Evolutionary conservation across 306 rosid species (phyloP).

Genomic region (Corylus avellana): DNA sequence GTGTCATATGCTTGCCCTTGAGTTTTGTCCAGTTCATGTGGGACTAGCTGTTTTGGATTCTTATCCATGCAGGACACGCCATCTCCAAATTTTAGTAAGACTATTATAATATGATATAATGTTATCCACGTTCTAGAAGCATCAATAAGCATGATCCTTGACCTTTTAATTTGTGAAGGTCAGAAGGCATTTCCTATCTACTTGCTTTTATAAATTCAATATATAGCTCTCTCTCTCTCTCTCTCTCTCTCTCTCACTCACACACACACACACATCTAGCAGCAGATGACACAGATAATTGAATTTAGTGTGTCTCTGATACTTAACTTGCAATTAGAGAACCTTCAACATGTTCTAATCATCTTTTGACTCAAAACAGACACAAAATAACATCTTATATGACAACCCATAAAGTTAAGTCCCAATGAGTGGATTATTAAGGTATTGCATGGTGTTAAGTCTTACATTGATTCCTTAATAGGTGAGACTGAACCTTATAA

Average conservation of each 20-base stretch:
- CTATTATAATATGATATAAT: background rate
- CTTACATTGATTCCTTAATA: too few relatives aligned
- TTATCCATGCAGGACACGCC: conserved; percentile 23
- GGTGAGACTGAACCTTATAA: too few relatives aligned
- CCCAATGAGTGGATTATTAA: too few relatives aligned
- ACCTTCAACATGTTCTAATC: background rate
- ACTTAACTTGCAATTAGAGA: background rate
- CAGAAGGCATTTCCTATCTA: conserved; percentile 27
- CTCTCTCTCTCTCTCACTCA: conserved; percentile 1
- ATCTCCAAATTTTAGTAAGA: conserved; percentile 6
- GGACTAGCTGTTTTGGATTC: conserved; percentile 26
- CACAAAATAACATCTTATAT: background rate
- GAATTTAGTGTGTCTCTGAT: background rate
- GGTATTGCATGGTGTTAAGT: too few relatives aligned
- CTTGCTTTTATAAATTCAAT: conserved; percentile 32
- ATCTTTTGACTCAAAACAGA: background rate
- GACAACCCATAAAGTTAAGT: too few relatives aligned
- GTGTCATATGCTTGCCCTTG: conserved; percentile 19
- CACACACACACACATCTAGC: background rate
- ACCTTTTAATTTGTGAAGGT: conserved; percentile 34
- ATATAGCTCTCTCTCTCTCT: conserved; percentile 17
- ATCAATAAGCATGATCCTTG: conserved; percentile 22
- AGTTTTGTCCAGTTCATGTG: conserved; percentile 36
- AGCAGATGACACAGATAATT: background rate
- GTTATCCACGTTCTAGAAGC: conserved; percentile 8